phyloP scores from a whole-genome alignment of 306 rosid genomes.

The Prunus salicina region DNA sequence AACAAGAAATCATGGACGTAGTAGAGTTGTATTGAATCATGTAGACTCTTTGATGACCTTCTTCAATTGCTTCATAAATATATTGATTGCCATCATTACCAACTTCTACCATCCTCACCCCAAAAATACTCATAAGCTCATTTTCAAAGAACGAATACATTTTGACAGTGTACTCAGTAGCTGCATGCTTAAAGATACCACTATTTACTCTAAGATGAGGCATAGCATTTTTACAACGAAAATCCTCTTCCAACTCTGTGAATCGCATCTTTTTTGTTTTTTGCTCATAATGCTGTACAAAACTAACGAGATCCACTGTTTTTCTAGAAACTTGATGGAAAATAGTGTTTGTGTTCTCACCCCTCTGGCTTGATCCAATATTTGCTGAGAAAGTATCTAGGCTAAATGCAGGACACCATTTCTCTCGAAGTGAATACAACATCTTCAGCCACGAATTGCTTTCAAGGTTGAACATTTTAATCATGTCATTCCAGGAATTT shows the following conservation, averaged over 20 bases:
- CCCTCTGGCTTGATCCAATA: conserved; percentile 3
- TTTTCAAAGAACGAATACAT: conserved; percentile 10
- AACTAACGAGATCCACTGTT: neutral
- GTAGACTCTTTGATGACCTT: conserved; percentile 2
- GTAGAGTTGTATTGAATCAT: conserved; percentile 10
- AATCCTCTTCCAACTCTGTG: conserved; percentile 9
- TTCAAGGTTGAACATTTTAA: conserved; percentile 23
- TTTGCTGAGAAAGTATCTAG: conserved; percentile 9
- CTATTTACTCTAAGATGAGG: neutral
- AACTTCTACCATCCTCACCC: conserved; percentile 15
- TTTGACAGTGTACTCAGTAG: conserved; percentile 4
- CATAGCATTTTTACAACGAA: neutral
- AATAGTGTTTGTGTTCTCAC: neutral
- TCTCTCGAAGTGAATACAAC: conserved; percentile 2
- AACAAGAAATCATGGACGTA: conserved; percentile 2
- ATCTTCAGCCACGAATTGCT: conserved; percentile 13
- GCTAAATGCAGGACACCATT: conserved; percentile 1
- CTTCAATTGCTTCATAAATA: conserved; percentile 11
- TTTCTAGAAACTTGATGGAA: conserved; percentile 10
- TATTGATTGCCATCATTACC: neutral
- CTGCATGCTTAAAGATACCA: conserved; percentile 17
- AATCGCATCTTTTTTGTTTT: neutral
- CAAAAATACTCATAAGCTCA: conserved; percentile 16
- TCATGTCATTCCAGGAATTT: conserved; percentile 6
- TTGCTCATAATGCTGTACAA: conserved; percentile 8